Percentiles rank a stretch among this genome's conserved stretches.
phyloP scores from a whole-genome alignment of 768 basidiomycete genomes.

The Russula emetica region DNA sequence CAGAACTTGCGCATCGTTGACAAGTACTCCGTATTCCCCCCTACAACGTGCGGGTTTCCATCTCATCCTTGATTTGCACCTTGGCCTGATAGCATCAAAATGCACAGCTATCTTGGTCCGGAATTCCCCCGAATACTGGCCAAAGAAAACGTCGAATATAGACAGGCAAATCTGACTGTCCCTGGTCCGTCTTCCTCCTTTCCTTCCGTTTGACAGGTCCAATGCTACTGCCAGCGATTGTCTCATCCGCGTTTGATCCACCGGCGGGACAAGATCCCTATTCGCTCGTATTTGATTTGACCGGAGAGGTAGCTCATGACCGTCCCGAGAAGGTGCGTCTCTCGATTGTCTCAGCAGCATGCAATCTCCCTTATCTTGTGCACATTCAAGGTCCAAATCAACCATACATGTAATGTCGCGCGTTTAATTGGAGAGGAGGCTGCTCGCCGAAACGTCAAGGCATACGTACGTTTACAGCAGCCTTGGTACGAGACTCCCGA shows the following conservation, averaged over 20 bases:
- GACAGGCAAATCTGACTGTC: conserved; percentile 75
- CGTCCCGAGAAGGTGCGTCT: conserved; percentile 64
- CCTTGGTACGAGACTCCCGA: conserved; percentile 74
- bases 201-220: conserved; percentile 2
- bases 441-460: conserved; percentile 70
- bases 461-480: conserved; percentile 72
- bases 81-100: conserved; percentile 14
- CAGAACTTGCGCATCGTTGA: conserved; percentile 70
- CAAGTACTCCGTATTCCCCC: conserved; percentile 65
- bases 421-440: conserved; percentile 71
- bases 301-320: conserved; percentile 74
- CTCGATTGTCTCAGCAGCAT: not conserved
- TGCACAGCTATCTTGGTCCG: conserved; percentile 65
- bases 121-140: conserved; percentile 68
- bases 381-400: conserved; percentile 63
- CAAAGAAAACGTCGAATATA: conserved; percentile 70
- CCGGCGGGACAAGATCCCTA: conserved; percentile 65
- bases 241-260: conserved; percentile 67
- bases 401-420: conserved; percentile 65
- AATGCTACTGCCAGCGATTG: conserved; percentile 47
- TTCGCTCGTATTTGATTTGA: conserved; percentile 80
- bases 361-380: conserved; percentile 1
- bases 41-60: conserved; percentile 57
- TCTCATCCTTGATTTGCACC: conserved; percentile 30
- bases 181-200: conserved; percentile 41